A percentile compares a stretch with the other conserved stretches of the same genome.
Evolutionary conservation across 1,284 basidiomycete genomes (phyloP).

Genomic region (Meira nashicola): DNA sequence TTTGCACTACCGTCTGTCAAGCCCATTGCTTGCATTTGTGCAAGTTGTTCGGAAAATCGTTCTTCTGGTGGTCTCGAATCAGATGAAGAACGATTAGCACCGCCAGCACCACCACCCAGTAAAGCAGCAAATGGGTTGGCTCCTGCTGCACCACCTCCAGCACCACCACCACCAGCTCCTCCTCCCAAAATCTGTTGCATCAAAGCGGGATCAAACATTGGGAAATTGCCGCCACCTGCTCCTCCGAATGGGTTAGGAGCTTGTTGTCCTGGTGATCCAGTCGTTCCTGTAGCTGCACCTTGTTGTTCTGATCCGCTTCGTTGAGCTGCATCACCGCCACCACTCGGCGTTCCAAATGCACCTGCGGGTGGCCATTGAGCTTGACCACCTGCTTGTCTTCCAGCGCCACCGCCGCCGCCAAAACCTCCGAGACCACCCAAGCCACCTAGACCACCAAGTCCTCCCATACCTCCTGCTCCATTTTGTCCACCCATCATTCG

Average conservation of each 20-base stretch:
- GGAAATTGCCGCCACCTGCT: slow-evolving; percentile 10
- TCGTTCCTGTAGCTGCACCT: slow-evolving; percentile 2
- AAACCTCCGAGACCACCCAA: not conserved
- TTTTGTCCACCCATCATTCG: slow-evolving; percentile 32
- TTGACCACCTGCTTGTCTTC: not conserved
- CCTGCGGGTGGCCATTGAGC: slow-evolving; percentile 17
- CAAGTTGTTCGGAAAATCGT: slow-evolving; percentile 43
- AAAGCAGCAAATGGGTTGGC: slow-evolving; percentile 14
- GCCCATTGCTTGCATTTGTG: slow-evolving; percentile 49
- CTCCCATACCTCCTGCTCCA: slow-evolving; percentile 23
- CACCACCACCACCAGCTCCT: slow-evolving; percentile 7
- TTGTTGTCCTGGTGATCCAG: slow-evolving; percentile 4
- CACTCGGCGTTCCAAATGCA: slow-evolving; percentile 12
- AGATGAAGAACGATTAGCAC: slow-evolving; percentile 15
- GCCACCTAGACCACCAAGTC: slow-evolving; percentile 22
- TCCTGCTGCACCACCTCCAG: slow-evolving; percentile 12
- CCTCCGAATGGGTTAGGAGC: slow-evolving; percentile 2
- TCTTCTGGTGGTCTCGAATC: slow-evolving; percentile 45
- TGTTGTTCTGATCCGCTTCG: not conserved
- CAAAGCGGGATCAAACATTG: slow-evolving; percentile 15
- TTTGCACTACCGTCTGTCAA: slow-evolving; percentile 46
- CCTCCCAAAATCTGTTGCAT: slow-evolving; percentile 13
- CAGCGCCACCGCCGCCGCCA: slow-evolving; percentile 22
- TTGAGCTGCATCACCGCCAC: slow-evolving; percentile 5
- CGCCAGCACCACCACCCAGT: not conserved